phyloP scores from a whole-genome alignment of 1,139 yeast genomes.

The Diutina sp. region DNA sequence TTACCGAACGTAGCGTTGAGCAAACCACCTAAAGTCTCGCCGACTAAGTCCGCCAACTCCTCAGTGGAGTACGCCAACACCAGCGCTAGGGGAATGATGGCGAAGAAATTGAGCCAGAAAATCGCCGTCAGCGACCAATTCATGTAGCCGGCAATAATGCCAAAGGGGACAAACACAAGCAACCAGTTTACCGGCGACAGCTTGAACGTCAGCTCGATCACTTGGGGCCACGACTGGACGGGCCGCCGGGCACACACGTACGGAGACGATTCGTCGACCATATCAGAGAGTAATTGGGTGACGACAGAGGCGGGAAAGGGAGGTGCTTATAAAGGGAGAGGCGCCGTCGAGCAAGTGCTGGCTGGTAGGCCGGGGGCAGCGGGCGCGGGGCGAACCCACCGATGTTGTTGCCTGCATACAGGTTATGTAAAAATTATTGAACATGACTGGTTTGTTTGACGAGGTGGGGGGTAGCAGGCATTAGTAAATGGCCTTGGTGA shows the following conservation, averaged over 20 bases:
- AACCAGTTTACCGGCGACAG: slow-evolving; percentile 72
- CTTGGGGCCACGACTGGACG: neutral
- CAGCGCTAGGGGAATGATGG: slow-evolving; percentile 89
- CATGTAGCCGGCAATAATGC: slow-evolving; percentile 57
- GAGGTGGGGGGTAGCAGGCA: no score
- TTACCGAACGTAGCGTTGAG: slow-evolving; percentile 95
- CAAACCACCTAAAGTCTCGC: slow-evolving; percentile 81
- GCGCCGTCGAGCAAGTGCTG: no score
- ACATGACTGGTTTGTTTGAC: no score
- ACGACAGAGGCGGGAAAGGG: neutral
- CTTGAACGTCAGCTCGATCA: slow-evolving; percentile 19
- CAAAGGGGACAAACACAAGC: slow-evolving; percentile 76
- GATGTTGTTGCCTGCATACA: no score
- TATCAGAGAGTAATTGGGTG: no score
- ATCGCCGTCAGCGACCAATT: slow-evolving; percentile 45
- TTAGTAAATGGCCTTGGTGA: no score
- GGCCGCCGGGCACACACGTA: neutral
- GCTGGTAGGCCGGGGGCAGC: no score
- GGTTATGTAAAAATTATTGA: no score
- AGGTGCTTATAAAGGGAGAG: no score
- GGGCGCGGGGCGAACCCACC: no score
- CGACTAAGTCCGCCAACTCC: slow-evolving; percentile 70
- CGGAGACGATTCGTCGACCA: neutral
- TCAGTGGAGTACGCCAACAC: slow-evolving; percentile 87
- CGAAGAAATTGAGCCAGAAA: slow-evolving; percentile 71